Evolutionary conservation across 2,329 filamentous ascomycete genomes (phyloP), one percentile per base, ranked within the genome.

Genomic region (Epichloe gansuensis): DNA sequence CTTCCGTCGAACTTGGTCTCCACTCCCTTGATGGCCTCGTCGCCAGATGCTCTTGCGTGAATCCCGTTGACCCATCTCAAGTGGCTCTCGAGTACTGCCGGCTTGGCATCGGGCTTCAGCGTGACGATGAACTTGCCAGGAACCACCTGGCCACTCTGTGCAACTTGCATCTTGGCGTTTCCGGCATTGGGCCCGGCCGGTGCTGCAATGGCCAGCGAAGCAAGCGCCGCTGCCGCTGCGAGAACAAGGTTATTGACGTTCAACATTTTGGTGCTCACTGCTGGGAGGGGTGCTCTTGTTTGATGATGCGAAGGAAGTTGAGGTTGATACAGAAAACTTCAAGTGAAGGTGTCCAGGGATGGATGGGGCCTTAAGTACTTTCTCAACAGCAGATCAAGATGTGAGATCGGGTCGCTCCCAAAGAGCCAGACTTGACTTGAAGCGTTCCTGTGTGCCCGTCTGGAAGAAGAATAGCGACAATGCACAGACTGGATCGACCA

Each of bases 111-210:
- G 56, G 69, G 68, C 65, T 82, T 79, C 66, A 82, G 81, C 48
- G 83, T 78, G 39, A 84, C 74, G 58, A 84, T 82, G 67, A 81
- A 85, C 52, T 72, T 73, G 58, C 65, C 67, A 47, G 68, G 60
- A 46, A 72, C 58, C 51, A 69, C 52, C 35, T 59, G 46, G 41
- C 57, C 54, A n/a, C 46, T 25, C 38, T 45, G 41, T 13, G 49
- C 8, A 9, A 1, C 8, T 31, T 56, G 41, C 8, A 44, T 44
- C 21, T 44, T 44, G n/a, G 41, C 49, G 28, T 53, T 55, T 48
- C 59, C 55, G 7, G 54, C 54, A 21, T 11, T 13, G 15, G 44
- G 17, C 37, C 60, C 49, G 25, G 54, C 23, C 31, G 64, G 62
- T 42, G 59, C 59, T 11, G 58, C 58, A 25, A 56, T 45, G 35